Evolutionary conservation across 495 filamentous ascomycete genomes (phyloP), one percentile per base, ranked within the genome.

Genomic region (Stereocaulon alpinum): DNA sequence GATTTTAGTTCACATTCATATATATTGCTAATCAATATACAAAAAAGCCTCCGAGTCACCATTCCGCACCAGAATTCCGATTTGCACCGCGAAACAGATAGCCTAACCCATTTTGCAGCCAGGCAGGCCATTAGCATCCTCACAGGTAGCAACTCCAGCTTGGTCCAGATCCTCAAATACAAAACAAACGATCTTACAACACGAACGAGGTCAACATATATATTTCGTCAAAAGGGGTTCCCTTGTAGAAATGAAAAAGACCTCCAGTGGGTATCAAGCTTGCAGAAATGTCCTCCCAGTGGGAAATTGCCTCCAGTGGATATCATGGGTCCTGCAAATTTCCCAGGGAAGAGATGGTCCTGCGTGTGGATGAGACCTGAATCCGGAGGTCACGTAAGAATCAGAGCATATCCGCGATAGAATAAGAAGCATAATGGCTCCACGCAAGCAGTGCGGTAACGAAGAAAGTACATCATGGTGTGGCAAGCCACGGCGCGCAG

Each of bases 221-320:
- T 29, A 51, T n/a, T 14, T 51, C 48, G 32, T 51, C 10, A 51
- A 51, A 10, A 34, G 17, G 1, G 30, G 29, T 34, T 18, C 32
- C 29, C 17, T n/a, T 20, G 45, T 34, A 22, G 56, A 34, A 42
- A 51, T 12, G 29, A 42, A 51, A 50, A 15, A 14, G 15, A 29
- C 56, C 56, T 58, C 56, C 56, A 20, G 56, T 29, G 44, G 47
- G 37, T 58, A 51, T 40, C 32, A 42, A 30, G 30, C 48, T 18
- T 51, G 32, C 48, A 51, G 32, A 17, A 32, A 2, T 37, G 29
- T 30, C 32, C 27, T 51, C 48, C 48, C 48, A 2, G 40, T 50
- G n/a, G 22, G 47, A 40, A 30, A 22, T 41, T 40, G 32, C 27
- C 54, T 27, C 56, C 47, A 42, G 40, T 20, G 56, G 56, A 20